These are phyloP conservation scores for Acer campestre DNA, from an alignment of 345 rosid genomes.

Conservation along the genomic window DNA sequence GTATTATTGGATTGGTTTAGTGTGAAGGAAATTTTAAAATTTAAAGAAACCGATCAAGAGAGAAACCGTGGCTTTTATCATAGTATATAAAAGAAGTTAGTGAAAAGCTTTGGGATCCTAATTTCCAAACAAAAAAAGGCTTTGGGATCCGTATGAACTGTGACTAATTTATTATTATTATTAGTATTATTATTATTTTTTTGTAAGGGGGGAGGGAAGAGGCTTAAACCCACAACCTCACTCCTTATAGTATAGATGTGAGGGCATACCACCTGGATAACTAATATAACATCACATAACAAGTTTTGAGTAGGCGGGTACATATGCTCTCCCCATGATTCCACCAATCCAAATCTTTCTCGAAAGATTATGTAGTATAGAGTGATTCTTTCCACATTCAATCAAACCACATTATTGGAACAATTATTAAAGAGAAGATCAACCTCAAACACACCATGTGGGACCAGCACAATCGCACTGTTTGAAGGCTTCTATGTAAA, in stretches of 20 bases:
- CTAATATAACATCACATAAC: background rate
- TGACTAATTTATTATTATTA: too few relatives aligned
- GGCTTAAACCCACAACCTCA: too few relatives aligned
- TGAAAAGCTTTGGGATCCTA: background rate
- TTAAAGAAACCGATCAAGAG: background rate
- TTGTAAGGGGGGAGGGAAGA: too few relatives aligned
- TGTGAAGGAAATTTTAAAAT: constrained; percentile 6
- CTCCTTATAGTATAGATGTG: too few relatives aligned
- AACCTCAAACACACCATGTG: constrained; percentile 3
- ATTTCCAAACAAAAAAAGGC: too few relatives aligned
- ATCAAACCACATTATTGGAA: background rate
- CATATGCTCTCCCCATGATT: too few relatives aligned
- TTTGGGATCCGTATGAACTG: too few relatives aligned
- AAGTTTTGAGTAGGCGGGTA: background rate
- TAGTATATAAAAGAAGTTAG: background rate
- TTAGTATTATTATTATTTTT: too few relatives aligned
- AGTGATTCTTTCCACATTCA: background rate
- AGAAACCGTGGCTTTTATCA: background rate
- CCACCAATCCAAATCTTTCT: background rate
- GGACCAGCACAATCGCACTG: constrained; percentile 3
- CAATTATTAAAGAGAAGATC: background rate
- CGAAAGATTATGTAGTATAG: background rate
- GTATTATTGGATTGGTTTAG: constrained; percentile 17
- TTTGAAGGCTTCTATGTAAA: background rate
- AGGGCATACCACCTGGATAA: background rate